Base-by-base conservation (phyloP, 2,329 filamentous ascomycete species). In the Botrytis tulipae region DNA sequence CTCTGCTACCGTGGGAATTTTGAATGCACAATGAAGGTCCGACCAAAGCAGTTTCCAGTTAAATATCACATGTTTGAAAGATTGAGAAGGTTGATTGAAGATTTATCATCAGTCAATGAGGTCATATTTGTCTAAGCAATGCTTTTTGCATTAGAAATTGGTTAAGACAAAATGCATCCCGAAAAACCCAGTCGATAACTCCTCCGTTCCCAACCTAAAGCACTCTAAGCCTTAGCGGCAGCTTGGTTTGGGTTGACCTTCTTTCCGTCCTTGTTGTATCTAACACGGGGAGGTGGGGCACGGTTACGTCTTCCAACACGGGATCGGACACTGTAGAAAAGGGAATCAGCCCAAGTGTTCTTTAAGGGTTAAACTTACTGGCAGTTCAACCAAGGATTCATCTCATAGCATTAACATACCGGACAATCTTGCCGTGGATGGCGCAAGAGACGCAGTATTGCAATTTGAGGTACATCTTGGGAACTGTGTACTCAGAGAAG, bases 391-490 rank as follows among this genome's bases (percentile, higher is more conserved):
- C 87, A 89, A 89, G 88, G 87, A 42, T 83, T 89, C 87, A 84
- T 87, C 86, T 86, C 83, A 86, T 59, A 85, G 83, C 76, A 74
- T 71, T 85, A 85, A 90, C 95, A 87, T 96, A 98, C 95, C 96
- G 95, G 87, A 99, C 97, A 86, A 99, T 99, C 93, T 99, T 99
- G 91, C 96, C 96, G 91, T 99, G 96, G 81, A 99, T 99, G 84
- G 96, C 96, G 88, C 96, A 99, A 87, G 95, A 98, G 84, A 99
- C 96, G 87, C 96, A 99, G 94, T 99, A 99, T 90, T 99, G 96
- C 86, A 99, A 92, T 93, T 99, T 99, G 88, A 99, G 90, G 93
- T 99, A 99, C 97, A 99, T 99, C 93, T 99, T 99, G 88, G 96
- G 96, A 84, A 99, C 95, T 82, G 94, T 95, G 91, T 99, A 99